These are phyloP conservation scores for Pythium chondricola DNA, from an alignment of 352 stramenopile genomes.

Conservation along the genomic window DNA sequence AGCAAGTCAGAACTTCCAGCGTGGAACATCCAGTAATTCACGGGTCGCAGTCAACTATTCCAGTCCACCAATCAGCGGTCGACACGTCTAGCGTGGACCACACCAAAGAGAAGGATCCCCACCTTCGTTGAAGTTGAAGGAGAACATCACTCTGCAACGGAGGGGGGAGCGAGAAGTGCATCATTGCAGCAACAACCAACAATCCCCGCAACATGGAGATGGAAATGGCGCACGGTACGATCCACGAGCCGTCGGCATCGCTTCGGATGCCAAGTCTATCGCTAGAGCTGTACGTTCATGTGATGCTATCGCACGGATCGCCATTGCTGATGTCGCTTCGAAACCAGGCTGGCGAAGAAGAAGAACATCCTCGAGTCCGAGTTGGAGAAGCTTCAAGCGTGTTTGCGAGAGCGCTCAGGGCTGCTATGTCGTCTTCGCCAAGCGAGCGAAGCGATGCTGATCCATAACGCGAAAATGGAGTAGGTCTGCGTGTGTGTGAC, in stretches of 20 bases:
- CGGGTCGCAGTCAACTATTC: no score
- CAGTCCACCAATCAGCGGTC: no score
- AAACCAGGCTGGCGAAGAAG: constrained; percentile 37
- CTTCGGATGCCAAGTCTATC: constrained; percentile 14
- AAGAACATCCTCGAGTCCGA: constrained; percentile 32
- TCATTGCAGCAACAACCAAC: background rate
- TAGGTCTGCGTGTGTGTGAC: background rate
- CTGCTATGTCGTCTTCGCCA: constrained; percentile 28
- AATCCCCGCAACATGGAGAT: background rate
- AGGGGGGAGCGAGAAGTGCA: background rate
- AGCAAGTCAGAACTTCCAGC: background rate
- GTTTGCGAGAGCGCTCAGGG: constrained; percentile 26
- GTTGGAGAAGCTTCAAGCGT: constrained; percentile 24
- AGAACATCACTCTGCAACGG: background rate
- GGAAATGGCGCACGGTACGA: background rate
- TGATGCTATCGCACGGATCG: background rate
- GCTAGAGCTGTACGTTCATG: constrained; percentile 1
- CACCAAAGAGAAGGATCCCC: background rate
- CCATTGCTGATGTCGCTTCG: background rate
- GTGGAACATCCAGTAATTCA: background rate
- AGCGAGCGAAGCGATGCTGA: constrained; percentile 33
- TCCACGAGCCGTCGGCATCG: constrained; percentile 12
- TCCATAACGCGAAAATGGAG: constrained; percentile 26
- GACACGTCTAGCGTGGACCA: no score
- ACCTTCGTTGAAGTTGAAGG: background rate